phyloP scores from a whole-genome alignment of 1,284 basidiomycete genomes.

The Puccinia horiana region DNA sequence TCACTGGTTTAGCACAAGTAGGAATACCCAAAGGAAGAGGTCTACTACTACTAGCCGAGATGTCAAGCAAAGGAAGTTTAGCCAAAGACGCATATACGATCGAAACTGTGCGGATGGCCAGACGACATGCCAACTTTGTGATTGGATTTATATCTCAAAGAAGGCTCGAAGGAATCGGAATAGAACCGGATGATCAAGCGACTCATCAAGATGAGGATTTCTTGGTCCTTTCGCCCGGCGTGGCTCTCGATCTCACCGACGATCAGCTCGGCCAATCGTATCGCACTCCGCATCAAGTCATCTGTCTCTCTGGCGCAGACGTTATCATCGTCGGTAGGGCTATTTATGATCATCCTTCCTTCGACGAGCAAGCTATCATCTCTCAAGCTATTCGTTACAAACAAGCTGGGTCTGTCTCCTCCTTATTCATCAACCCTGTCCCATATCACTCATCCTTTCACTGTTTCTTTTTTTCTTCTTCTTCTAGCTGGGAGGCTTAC shows the following conservation, averaged over 20 bases:
- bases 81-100: conserved; percentile 82
- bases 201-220: conserved; percentile 69
- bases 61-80: conserved; percentile 87
- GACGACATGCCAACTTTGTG: conserved; percentile 77
- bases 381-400: conserved; percentile 34
- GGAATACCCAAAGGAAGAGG: conserved; percentile 82
- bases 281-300: conserved; percentile 81
- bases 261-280: conserved; percentile 97
- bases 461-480: neutral
- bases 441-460: neutral
- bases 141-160: conserved; percentile 89
- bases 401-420: conserved; percentile 37
- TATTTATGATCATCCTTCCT: conserved; percentile 69
- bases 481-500: conserved; percentile 46
- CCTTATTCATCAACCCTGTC: neutral
- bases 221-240: conserved; percentile 87
- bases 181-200: neutral
- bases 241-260: conserved; percentile 78
- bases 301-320: conserved; percentile 84
- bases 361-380: conserved; percentile 14
- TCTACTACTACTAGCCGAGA: conserved; percentile 88
- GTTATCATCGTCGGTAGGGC: conserved; percentile 97
- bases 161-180: conserved; percentile 59
- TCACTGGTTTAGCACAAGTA: conserved; percentile 80
- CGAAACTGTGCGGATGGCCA: conserved; percentile 82